phyloP scores from a whole-genome alignment of 2,329 filamentous ascomycete genomes.

The Fusarium vanettenii region DNA sequence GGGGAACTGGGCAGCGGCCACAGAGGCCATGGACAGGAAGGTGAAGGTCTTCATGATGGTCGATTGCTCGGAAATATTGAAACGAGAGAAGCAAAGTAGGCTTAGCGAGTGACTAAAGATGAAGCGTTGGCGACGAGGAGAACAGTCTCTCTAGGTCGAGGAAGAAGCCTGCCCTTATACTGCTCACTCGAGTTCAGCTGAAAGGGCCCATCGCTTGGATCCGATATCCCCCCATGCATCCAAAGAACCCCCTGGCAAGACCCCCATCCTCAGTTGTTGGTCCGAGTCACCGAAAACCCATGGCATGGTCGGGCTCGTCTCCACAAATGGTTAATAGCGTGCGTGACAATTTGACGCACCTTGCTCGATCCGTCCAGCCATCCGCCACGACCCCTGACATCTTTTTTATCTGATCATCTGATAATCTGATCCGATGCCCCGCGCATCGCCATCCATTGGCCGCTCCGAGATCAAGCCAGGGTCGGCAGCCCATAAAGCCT shows the following conservation, averaged over 20 bases:
- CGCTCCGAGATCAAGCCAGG: neutral
- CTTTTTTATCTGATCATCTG: conserved; percentile 11
- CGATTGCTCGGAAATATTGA: neutral
- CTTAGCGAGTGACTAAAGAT: conserved; percentile 9
- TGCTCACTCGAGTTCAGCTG: neutral
- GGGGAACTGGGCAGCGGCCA: conserved; percentile 8
- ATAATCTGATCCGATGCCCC: conserved; percentile 10
- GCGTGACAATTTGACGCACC: neutral
- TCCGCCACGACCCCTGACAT: neutral
- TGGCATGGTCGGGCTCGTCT: neutral
- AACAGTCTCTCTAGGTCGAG: neutral
- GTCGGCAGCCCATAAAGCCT: neutral
- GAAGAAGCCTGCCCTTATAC: neutral
- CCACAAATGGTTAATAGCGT: neutral
- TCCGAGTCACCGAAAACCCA: neutral
- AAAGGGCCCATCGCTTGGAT: neutral
- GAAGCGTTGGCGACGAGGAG: neutral
- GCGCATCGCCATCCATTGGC: neutral
- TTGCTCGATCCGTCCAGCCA: neutral
- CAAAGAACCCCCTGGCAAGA: neutral
- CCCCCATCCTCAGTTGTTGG: neutral
- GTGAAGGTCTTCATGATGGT: conserved; percentile 13
- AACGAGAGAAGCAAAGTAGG: conserved; percentile 13
- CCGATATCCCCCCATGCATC: neutral
- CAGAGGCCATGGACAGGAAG: conserved; percentile 5